Evolutionary conservation across 441 rosid species (phyloP).

Genomic region (Croton laevigatus): DNA sequence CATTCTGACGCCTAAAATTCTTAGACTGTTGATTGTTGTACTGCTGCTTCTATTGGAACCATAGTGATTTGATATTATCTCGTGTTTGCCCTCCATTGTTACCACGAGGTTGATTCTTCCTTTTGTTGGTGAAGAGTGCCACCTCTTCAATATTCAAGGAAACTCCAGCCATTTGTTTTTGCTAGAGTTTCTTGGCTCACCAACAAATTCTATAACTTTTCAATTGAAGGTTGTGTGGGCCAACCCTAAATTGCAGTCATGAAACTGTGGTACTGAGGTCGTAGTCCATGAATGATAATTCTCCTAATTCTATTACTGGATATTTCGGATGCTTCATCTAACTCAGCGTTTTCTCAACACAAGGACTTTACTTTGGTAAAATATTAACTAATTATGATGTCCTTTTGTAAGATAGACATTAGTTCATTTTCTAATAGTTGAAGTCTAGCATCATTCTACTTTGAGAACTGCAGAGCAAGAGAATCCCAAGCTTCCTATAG

Average conservation of each 20-base stretch:
- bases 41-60: not conserved
- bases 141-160: not conserved
- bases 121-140: not conserved
- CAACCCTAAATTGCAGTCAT: too few relatives aligned
- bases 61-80: not conserved
- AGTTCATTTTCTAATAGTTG: not conserved
- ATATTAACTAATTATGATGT: not conserved
- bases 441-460: not conserved
- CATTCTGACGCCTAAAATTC: not conserved
- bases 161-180: too few relatives aligned
- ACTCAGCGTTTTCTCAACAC: not conserved
- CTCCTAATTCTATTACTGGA: not conserved
- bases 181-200: too few relatives aligned
- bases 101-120: not conserved
- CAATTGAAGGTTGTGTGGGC: too few relatives aligned
- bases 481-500: too few relatives aligned
- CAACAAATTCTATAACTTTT: too few relatives aligned
- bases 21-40: not conserved
- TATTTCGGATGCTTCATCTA: not conserved
- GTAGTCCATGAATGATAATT: too few relatives aligned
- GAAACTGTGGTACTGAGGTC: too few relatives aligned
- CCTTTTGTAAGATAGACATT: not conserved
- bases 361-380: not conserved
- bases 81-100: not conserved
- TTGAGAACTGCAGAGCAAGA: too few relatives aligned